A percentile compares a stretch with the other conserved stretches of the same genome.
These are phyloP conservation scores for Pleurotus salmoneostramineus DNA, from an alignment of 768 basidiomycete genomes.

Conservation along the genomic window DNA sequence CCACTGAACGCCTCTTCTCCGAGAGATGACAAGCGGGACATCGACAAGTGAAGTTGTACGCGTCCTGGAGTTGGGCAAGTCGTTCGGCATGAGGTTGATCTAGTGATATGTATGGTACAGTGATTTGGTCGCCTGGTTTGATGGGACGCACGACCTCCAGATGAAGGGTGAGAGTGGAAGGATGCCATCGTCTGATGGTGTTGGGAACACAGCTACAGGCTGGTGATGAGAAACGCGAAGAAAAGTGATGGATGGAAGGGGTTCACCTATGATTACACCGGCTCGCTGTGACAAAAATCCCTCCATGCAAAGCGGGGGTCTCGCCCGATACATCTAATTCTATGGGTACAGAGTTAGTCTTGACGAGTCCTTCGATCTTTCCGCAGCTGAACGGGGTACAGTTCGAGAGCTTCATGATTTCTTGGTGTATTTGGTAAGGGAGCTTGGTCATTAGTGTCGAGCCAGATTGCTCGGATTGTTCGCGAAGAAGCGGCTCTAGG, in stretches of 20 bases:
- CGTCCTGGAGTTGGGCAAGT: slow-evolving; percentile 14
- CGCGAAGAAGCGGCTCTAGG: neutral
- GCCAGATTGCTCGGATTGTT: neutral
- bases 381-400: slow-evolving; percentile 7
- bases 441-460: neutral
- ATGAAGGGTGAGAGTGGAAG: slow-evolving; percentile 22
- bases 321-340: slow-evolving; percentile 21
- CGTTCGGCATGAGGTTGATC: slow-evolving; percentile 18
- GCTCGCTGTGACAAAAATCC: slow-evolving; percentile 30
- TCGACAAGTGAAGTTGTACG: slow-evolving; percentile 28
- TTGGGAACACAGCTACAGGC: slow-evolving; percentile 34
- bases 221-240: neutral
- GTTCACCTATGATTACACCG: slow-evolving; percentile 38
- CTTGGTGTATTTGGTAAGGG: slow-evolving; percentile 10
- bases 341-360: slow-evolving; percentile 28
- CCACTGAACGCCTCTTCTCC: slow-evolving; percentile 11
- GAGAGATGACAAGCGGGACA: slow-evolving; percentile 23
- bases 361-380: slow-evolving; percentile 23
- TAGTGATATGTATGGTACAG: slow-evolving; percentile 28
- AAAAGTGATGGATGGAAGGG: neutral
- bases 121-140: slow-evolving; percentile 29
- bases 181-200: slow-evolving; percentile 33
- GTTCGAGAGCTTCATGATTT: slow-evolving; percentile 25
- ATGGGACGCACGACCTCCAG: slow-evolving; percentile 32
- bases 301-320: slow-evolving; percentile 24